phyloP scores from a whole-genome alignment of 352 stramenopile genomes.

The Globisporangium emineosum region DNA sequence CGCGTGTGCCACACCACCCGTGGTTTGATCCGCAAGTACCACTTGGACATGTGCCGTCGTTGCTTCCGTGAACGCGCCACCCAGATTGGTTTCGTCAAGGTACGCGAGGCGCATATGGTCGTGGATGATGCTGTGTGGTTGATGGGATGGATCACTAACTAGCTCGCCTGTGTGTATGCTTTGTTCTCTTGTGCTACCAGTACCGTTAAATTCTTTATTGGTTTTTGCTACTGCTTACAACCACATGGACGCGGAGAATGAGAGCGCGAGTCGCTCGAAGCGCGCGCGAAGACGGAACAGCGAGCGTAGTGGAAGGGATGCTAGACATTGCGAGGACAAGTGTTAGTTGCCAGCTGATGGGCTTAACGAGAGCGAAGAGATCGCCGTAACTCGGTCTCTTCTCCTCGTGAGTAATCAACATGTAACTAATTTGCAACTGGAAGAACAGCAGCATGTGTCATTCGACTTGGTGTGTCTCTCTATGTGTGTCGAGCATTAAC shows the following conservation, averaged over 20 bases:
- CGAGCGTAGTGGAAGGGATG: conserved; percentile 31
- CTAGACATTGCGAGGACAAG: conserved; percentile 66
- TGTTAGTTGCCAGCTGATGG: conserved; percentile 27
- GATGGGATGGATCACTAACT: neutral
- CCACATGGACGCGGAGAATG: conserved; percentile 2
- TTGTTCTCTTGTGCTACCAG: conserved; percentile 26
- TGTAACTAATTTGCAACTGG: conserved; percentile 47
- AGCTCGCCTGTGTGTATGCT: neutral
- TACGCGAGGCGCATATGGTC: conserved; percentile 23
- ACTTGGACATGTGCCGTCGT: conserved; percentile 95
- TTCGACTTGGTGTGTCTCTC: neutral
- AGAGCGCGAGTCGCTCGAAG: conserved; percentile 4
- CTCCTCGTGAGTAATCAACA: conserved; percentile 38
- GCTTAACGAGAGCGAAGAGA: conserved; percentile 22
- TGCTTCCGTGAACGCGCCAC: conserved; percentile 94
- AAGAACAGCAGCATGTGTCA: neutral
- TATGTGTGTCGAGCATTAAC: neutral
- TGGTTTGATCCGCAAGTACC: conserved; percentile 96
- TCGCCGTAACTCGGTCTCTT: conserved; percentile 12
- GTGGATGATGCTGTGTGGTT: neutral
- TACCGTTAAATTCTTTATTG: conserved; percentile 72
- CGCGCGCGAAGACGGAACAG: neutral
- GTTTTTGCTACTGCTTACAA: conserved; percentile 22
- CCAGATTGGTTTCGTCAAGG: conserved; percentile 96
- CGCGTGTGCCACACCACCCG: conserved; percentile 89